Base-by-base conservation (phyloP, 306 rosid species). In the Malus sylvestris region DNA sequence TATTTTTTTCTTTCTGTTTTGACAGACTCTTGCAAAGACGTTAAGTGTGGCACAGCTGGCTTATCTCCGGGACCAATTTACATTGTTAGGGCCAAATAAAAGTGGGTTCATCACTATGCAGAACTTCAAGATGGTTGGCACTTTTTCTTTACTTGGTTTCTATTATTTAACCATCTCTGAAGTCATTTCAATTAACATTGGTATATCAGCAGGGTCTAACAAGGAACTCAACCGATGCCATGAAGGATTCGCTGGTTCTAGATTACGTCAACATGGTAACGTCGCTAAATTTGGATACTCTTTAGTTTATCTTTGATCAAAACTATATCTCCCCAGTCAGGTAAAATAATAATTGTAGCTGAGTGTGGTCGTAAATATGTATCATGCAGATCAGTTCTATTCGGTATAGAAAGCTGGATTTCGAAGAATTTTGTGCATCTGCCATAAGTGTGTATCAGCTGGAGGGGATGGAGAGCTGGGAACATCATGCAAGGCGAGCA, bases 381-480 rank as follows among this genome's bases (percentile, higher is more conserved):
- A 64, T 86, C 72, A 67, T 83, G 77, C 90, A 93, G 98, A 76
- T 93, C 80, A 87, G 96, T 77, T 89, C 97, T 57, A 83, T 87
- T 60, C 96, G 87, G 58, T 93, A 93, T 80, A 87, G 90, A 77
- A 91, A 86, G 78, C 40, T 93, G 78, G 92, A 93, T 79, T 93
- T 93, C 77, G 96, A 93, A 87, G 98, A 91, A 79, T 93, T 93
- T 73, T 89, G 98, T 77, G 92, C 93, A 72, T 93, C 97, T 66
- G 92, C 97, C 63, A 76, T 86, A 76, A 89, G 98, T 78, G 93
- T 93, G 60, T 93, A 91, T 86, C 97, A 91, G 82, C 85, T 93
- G 63, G 95, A 91, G 81, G 97, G 92, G 72, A 81, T 81, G 87
- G 93, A 87, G 67, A 79, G 67, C 61, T 93, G 98, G 98, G 98